Conservation (phyloP, 164 flowering plant species). For the Vitis rupestris region DNA sequence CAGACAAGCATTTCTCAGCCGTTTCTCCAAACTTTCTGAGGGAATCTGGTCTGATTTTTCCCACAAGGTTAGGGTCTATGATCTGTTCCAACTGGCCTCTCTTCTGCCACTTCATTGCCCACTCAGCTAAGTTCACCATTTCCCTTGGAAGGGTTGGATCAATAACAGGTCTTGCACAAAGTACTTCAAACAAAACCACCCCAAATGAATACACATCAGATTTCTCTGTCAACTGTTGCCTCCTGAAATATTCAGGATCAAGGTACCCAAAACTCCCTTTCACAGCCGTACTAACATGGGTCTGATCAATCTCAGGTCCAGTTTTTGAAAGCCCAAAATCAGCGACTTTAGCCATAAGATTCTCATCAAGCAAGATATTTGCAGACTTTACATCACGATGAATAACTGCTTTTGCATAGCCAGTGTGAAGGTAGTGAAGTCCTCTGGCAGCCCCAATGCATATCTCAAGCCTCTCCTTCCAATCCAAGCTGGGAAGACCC, state of each 20-base stretch:
- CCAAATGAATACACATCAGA: constrained; percentile 93
- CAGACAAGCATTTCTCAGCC: constrained; percentile 84
- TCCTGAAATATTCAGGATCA: constrained; percentile 82
- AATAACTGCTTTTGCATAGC: constrained; percentile 61
- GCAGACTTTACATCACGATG: constrained; percentile 93
- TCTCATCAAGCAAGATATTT: constrained; percentile 80
- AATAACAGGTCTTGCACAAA: constrained; percentile 78
- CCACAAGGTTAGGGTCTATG: constrained; percentile 53
- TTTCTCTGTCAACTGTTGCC: constrained; percentile 81
- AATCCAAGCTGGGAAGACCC: constrained; percentile 47
- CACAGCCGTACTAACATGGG: constrained; percentile 87
- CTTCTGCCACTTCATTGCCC: constrained; percentile 82
- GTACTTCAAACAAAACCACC: constrained; percentile 77
- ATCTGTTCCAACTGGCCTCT: constrained; percentile 66
- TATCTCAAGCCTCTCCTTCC: constrained; percentile 80
- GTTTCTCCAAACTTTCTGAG: constrained; percentile 76
- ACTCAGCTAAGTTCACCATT: constrained; percentile 75
- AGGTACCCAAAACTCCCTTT: constrained; percentile 88
- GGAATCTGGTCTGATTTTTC: constrained; percentile 62
- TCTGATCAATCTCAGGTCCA: constrained; percentile 77
- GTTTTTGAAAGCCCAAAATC: constrained; percentile 88
- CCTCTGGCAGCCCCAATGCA: constrained; percentile 89
- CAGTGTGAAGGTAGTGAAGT: constrained; percentile 91
- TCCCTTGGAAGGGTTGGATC: constrained; percentile 77
- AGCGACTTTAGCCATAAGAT: constrained; percentile 78